These are phyloP conservation scores for Mycena crocata DNA, from an alignment of 768 basidiomycete species.

Conservation along the genomic window DNA sequence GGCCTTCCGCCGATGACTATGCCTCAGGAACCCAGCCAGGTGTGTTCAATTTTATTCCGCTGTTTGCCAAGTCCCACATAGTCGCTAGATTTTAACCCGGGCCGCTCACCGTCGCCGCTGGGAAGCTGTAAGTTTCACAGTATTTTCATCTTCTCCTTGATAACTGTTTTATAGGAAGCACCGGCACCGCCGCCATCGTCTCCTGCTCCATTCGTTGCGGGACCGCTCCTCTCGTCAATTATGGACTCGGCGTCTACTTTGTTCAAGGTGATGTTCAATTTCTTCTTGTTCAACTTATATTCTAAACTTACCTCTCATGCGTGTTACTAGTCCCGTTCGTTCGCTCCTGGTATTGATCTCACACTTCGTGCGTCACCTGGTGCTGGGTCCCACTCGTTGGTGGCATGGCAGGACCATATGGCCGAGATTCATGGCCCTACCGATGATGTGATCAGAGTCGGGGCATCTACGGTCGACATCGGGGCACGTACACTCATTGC, in stretches of 20 bases:
- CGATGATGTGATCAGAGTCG: neutral
- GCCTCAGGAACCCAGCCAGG: neutral
- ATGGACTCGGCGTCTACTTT: neutral
- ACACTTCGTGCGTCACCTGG: conserved; percentile 1
- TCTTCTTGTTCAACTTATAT: neutral
- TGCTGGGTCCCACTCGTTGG: neutral
- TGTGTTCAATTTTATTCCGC: neutral
- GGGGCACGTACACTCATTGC: conserved; percentile 1
- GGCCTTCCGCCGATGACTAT: neutral
- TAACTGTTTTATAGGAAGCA: neutral
- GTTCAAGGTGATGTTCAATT: neutral
- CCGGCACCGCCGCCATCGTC: neutral
- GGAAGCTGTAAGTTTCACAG: neutral
- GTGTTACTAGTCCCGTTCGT: conserved; percentile 5
- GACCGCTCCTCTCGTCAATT: neutral
- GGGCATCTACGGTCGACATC: neutral
- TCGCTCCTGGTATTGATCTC: neutral
- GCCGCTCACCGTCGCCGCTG: conserved; percentile 4
- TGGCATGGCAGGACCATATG: conserved; percentile 3
- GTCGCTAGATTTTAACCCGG: neutral
- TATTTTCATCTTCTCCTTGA: too few species aligned
- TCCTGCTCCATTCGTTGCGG: neutral
- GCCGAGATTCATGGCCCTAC: neutral
- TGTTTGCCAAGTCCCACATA: conserved; percentile 25
- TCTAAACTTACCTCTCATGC: neutral